Percentiles rank a stretch among this genome's conserved stretches.
phyloP scores from a whole-genome alignment of 2,329 filamentous ascomycete species.

The Monosporascus sp. region DNA sequence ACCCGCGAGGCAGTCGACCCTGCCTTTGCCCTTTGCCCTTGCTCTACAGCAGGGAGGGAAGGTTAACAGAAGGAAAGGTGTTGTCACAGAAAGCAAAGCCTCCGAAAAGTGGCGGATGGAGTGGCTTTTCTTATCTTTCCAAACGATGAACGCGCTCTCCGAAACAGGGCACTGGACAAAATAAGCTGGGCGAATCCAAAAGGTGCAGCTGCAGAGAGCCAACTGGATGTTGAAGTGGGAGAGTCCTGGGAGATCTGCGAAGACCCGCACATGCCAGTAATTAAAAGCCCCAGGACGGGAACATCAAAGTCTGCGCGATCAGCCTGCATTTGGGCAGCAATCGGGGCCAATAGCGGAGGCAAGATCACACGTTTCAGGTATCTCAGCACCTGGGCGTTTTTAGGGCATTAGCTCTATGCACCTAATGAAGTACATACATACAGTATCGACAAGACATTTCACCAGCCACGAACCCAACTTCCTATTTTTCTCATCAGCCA shows the following conservation, averaged over 20 bases:
- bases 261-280: not conserved
- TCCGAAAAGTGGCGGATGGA: not conserved
- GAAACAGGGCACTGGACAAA: not conserved
- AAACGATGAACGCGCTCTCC: not conserved
- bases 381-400: no score
- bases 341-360: no score
- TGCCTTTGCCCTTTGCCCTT: not conserved
- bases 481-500: no score
- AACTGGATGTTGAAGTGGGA: not conserved
- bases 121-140: not conserved
- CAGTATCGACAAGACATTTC: no score
- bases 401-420: not conserved
- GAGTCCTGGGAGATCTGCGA: not conserved
- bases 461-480: no score
- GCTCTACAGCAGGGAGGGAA: not conserved
- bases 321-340: no score
- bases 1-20: not conserved
- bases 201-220: no score
- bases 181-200: not conserved
- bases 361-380: no score
- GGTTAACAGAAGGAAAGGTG: not conserved
- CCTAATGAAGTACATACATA: not conserved
- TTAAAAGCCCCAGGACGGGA: no score
- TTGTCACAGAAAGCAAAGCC: not conserved
- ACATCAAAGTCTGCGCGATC: no score